These are phyloP conservation scores for Amorphotheca resinae DNA, from an alignment of 495 filamentous ascomycete genomes.

Conservation along the genomic window DNA sequence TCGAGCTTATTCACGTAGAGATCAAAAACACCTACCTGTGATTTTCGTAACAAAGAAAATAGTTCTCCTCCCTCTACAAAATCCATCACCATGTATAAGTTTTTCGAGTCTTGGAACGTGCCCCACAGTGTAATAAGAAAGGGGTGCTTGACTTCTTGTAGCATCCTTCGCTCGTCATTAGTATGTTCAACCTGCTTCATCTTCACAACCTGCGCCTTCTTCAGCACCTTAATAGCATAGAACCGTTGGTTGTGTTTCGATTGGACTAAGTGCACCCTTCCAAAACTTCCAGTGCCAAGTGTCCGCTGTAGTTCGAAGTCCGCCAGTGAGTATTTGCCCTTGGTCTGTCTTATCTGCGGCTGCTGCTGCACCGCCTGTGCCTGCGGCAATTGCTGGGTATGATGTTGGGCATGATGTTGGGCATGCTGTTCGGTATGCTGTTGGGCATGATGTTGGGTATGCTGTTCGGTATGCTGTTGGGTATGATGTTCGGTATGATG, in stretches of 20 bases:
- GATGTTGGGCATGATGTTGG: background rate
- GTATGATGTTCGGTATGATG: too few relatives aligned
- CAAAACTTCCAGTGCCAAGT: slow-evolving; percentile 92
- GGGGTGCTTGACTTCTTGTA: slow-evolving; percentile 88
- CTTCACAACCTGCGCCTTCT: slow-evolving; percentile 97
- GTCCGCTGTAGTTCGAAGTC: slow-evolving; percentile 86
- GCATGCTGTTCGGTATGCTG: too few relatives aligned
- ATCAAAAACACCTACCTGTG: slow-evolving; percentile 56
- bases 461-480: background rate
- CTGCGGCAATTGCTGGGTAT: slow-evolving; percentile 10
- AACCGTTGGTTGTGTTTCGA: slow-evolving; percentile 94
- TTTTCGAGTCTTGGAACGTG: slow-evolving; percentile 89
- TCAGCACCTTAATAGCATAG: slow-evolving; percentile 96
- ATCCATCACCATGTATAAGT: slow-evolving; percentile 99
- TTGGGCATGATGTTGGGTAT: background rate
- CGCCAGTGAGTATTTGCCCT: slow-evolving; percentile 90
- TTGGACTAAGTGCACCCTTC: slow-evolving; percentile 89
- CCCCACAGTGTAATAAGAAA: slow-evolving; percentile 98
- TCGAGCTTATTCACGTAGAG: background rate
- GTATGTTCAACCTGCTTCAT: slow-evolving; percentile 99
- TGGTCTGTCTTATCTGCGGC: slow-evolving; percentile 55
- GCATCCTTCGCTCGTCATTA: slow-evolving; percentile 91
- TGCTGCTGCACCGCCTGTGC: slow-evolving; percentile 19
- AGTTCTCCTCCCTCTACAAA: slow-evolving; percentile 99
- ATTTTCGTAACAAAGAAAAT: slow-evolving; percentile 89